Evolutionary conservation across 352 stramenopile species (phyloP).

Genomic region (Halophytophthora batemanensis): DNA sequence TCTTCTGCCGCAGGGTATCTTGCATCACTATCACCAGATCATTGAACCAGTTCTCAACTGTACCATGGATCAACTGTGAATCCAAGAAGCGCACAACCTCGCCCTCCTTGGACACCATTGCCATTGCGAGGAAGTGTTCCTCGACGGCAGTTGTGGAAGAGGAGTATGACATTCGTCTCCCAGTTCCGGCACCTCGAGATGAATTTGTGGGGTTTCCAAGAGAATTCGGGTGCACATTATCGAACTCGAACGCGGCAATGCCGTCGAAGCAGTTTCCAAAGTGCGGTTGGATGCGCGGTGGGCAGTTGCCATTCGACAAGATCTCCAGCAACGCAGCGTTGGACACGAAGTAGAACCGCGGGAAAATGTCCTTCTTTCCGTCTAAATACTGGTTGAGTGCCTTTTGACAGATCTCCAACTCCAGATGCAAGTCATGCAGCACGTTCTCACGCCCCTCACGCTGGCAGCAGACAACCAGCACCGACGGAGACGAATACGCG

Average conservation of each 20-base stretch:
- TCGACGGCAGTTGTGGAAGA: conserved; percentile 16
- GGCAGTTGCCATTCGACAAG: conserved; percentile 91
- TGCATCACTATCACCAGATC: conserved; percentile 94
- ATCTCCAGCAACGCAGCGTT: conserved; percentile 94
- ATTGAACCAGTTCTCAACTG: conserved; percentile 94
- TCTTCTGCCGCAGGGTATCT: conserved; percentile 70
- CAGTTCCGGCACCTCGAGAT: conserved; percentile 9
- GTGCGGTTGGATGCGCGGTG: conserved; percentile 84
- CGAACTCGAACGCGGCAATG: conserved; percentile 81
- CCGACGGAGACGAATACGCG: conserved; percentile 59
- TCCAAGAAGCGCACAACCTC: conserved; percentile 87
- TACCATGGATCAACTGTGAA: conserved; percentile 77
- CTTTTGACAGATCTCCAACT: conserved; percentile 95
- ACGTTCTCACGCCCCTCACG: conserved; percentile 76
- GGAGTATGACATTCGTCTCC: conserved; percentile 12
- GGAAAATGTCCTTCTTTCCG: conserved; percentile 96
- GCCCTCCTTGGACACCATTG: conserved; percentile 96
- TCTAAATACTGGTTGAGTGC: conserved; percentile 95
- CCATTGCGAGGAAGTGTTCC: conserved; percentile 73
- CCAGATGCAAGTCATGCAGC: conserved; percentile 79
- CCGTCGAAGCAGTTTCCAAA: conserved; percentile 91
- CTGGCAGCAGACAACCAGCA: conserved; percentile 71
- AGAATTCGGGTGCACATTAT: conserved; percentile 24
- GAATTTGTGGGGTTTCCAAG: not conserved
- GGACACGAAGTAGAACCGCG: conserved; percentile 97